Evolutionary conservation across 164 flowering plant genomes (phyloP), one percentile per base, ranked within the genome.

Genomic region (Chimonanthus praecox): DNA sequence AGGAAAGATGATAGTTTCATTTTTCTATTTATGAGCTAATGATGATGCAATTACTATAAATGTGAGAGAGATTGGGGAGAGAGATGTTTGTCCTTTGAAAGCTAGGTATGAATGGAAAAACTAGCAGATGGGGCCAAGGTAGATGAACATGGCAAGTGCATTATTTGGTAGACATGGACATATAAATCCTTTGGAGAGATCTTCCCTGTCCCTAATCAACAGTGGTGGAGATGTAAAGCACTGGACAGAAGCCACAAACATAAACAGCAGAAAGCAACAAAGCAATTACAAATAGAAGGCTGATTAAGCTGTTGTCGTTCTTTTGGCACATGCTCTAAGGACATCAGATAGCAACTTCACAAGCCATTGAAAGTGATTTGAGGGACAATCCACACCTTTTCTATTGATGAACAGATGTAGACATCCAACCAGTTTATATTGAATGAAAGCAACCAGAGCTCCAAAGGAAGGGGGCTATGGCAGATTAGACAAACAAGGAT

Each of bases 351-450:
- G 48, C n/a, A 45, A 66, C 68, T 4, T 66, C 45, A 44, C 68
- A 66, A 46, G 48, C 68, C 49, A 46, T 33, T 7, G 68, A 66
- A 47, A 66, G n/a, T 45, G 68, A 66, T 46, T 66, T 66, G 68
- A 44, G 68, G 68, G 33, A 64, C 47, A 44, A 66, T 66, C 48
- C 44, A 10, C 47, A 15, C 68, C 68, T 66, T 66, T 46, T 66
- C 47, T 45, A n/a, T 66, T 46, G 68, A 66, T 43, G 48, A 45
- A 45, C 15, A 7, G 68, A 66, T 5, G 47, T 47, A 15, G 68
- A 66, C 68, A 44, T 66, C 15, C 68, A 13, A 66, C 47, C 44
- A 45, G 49, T 66, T 13, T 45, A 45, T 45, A 45, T 44, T 13
- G 33, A 16, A 66, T 44, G 68, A 66, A 33, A 66, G 68, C 68